phyloP scores from a whole-genome alignment of 2,329 filamentous ascomycete genomes.

The Calonectria honghensis region DNA sequence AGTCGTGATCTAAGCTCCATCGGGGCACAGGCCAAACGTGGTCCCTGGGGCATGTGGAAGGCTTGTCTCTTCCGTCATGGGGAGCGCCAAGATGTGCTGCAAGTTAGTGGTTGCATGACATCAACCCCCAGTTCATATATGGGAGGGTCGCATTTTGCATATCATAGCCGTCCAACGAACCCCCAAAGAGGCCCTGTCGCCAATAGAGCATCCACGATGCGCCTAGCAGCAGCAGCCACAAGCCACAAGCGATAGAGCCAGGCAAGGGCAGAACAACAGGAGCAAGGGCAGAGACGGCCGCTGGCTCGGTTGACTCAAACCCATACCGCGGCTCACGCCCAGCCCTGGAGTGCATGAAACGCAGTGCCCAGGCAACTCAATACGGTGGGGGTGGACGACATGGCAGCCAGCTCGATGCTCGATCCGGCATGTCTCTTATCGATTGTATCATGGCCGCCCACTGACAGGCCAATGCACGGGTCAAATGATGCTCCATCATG shows the following conservation, averaged over 20 bases:
- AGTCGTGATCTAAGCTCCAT: slow-evolving; percentile 18
- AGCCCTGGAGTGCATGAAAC: slow-evolving; percentile 22
- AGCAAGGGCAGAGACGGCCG: background rate
- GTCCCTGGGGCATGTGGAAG: slow-evolving; percentile 29
- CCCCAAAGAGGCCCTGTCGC: background rate
- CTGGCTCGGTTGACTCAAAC: slow-evolving; percentile 18
- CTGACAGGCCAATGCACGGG: slow-evolving; percentile 45
- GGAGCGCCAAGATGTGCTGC: slow-evolving; percentile 18
- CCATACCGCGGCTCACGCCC: slow-evolving; percentile 9
- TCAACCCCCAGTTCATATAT: background rate
- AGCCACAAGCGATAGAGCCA: background rate
- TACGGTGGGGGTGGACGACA: slow-evolving; percentile 40
- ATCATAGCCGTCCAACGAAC: slow-evolving; percentile 8
- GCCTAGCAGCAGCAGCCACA: background rate
- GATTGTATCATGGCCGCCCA: slow-evolving; percentile 46
- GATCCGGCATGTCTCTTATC: slow-evolving; percentile 39
- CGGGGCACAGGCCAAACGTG: slow-evolving; percentile 25
- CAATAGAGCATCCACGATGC: slow-evolving; percentile 11
- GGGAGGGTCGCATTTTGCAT: slow-evolving; percentile 25
- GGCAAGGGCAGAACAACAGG: background rate
- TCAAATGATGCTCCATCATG: slow-evolving; percentile 52
- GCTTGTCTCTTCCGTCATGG: slow-evolving; percentile 25
- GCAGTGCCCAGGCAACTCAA: slow-evolving; percentile 13
- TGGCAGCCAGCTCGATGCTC: slow-evolving; percentile 11
- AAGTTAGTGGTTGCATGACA: slow-evolving; percentile 21